Evolutionary conservation across 208 protist genomes (phyloP).

Genomic region (Naegleria fowleri): DNA sequence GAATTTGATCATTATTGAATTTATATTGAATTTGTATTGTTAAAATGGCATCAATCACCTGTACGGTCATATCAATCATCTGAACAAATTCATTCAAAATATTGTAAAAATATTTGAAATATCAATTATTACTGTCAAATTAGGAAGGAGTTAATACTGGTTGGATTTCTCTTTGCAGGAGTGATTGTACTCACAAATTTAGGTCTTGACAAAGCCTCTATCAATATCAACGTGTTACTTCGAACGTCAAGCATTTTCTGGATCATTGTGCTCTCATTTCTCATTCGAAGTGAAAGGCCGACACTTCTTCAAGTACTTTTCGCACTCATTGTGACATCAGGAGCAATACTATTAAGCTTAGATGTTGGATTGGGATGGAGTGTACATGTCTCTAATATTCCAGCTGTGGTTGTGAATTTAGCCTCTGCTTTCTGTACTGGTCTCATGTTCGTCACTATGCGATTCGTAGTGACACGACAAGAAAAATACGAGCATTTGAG

Average conservation of each 20-base stretch:
- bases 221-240: constrained; percentile 11
- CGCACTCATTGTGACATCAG: neutral
- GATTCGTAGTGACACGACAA: neutral
- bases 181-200: neutral
- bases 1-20: neutral
- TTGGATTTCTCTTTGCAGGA: neutral
- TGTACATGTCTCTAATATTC: neutral
- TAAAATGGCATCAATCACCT: too few relatives aligned
- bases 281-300: neutral
- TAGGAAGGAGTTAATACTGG: neutral
- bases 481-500: neutral
- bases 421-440: neutral
- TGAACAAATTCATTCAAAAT: too few relatives aligned
- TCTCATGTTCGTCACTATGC: neutral
- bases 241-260: neutral
- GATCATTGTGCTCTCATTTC: constrained; percentile 9
- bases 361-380: neutral
- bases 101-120: too few relatives aligned
- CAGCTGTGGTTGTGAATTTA: neutral
- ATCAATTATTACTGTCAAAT: too few relatives aligned
- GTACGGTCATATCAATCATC: too few relatives aligned
- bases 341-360: neutral
- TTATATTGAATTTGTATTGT: neutral
- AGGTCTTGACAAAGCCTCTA: neutral
- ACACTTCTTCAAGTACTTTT: neutral